Conservation (phyloP, 352 stramenopile genomes). For the Pythium chondricola region DNA sequence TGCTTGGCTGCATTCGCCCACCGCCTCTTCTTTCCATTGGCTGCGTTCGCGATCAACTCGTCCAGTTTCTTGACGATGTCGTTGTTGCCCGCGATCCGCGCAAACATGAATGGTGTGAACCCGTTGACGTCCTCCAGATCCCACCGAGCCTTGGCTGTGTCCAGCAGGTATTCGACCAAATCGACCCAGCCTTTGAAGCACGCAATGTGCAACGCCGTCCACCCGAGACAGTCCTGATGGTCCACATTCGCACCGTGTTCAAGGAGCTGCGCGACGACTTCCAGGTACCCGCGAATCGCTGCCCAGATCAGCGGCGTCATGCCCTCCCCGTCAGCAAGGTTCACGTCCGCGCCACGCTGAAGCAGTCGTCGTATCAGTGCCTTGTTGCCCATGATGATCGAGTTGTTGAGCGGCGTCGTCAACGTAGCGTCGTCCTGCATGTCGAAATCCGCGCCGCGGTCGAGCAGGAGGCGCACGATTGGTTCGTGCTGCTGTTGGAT, state of each 20-base stretch:
- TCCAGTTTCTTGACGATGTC: constrained; percentile 58
- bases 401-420: constrained; percentile 59
- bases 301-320: constrained; percentile 66
- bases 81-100: constrained; percentile 57
- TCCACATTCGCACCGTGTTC: constrained; percentile 52
- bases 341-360: constrained; percentile 44
- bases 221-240: constrained; percentile 53
- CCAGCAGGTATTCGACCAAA: constrained; percentile 63
- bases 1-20: constrained; percentile 19
- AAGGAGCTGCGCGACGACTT: constrained; percentile 65
- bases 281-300: constrained; percentile 58
- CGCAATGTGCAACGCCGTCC: constrained; percentile 62
- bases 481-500: constrained; percentile 77
- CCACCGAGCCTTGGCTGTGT: constrained; percentile 32
- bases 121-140: constrained; percentile 58
- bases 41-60: constrained; percentile 30
- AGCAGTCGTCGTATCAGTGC: constrained; percentile 52
- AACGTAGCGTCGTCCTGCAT: constrained; percentile 49
- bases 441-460: constrained; percentile 62
- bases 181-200: constrained; percentile 70
- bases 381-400: constrained; percentile 83
- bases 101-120: constrained; percentile 67
- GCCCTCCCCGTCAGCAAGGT: constrained; percentile 50
- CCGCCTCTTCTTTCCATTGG: constrained; percentile 23
- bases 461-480: constrained; percentile 61